phyloP scores from a whole-genome alignment of 139 green algal species.

The Trebouxia sp. region DNA sequence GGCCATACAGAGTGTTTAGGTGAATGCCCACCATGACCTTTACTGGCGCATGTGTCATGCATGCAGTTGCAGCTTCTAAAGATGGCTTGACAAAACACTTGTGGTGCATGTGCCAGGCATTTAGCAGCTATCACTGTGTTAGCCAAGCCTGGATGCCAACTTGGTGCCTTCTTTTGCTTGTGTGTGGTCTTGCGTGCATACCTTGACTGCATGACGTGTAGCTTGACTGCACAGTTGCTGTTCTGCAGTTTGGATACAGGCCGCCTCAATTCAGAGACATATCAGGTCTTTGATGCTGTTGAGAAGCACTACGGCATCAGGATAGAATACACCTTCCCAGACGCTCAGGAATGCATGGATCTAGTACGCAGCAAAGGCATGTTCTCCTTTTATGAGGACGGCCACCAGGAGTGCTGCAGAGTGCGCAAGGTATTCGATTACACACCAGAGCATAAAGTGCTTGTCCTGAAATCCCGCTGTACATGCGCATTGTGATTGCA shows the following conservation, averaged over 20 bases:
- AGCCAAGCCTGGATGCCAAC: background rate
- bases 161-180: background rate
- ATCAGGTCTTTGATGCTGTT: conserved; percentile 89
- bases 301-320: conserved; percentile 98
- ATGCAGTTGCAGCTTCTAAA: background rate
- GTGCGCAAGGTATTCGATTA: conserved; percentile 95
- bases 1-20: conserved; percentile 95
- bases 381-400: conserved; percentile 98
- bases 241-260: conserved; percentile 90
- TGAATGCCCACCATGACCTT: conserved; percentile 13
- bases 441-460: too few species aligned
- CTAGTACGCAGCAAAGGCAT: conserved; percentile 96
- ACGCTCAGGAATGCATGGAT: conserved; percentile 85
- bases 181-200: background rate
- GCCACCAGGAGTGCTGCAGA: conserved; percentile 96
- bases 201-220: background rate
- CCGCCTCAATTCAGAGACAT: conserved; percentile 97
- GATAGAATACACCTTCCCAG: conserved; percentile 99
- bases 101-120: background rate
- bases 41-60: background rate
- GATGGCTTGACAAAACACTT: background rate
- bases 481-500: too few species aligned
- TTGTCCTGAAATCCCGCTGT: too few species aligned
- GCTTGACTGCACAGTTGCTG: background rate
- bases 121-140: background rate